Evolutionary conservation across 169 alveolate genomes (phyloP).

Genomic region (Plasmodium vinckei): DNA sequence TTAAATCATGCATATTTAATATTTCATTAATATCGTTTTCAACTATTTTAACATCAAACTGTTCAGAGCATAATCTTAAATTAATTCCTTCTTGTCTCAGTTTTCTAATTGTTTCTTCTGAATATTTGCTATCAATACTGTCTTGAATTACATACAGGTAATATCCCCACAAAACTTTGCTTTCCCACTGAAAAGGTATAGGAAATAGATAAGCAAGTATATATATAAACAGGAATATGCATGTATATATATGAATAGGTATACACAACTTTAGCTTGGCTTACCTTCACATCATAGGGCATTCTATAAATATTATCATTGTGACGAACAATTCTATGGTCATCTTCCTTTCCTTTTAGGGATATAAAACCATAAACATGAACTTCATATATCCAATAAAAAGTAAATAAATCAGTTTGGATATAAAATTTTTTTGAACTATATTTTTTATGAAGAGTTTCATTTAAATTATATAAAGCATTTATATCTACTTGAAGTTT

Average conservation of each 20-base stretch:
- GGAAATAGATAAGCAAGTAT: neutral
- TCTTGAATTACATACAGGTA: constrained; percentile 63
- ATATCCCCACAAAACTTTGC: constrained; percentile 58
- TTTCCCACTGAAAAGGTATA: constrained; percentile 18
- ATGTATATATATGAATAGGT: no score
- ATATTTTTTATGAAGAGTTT: constrained; percentile 31
- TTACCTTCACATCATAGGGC: constrained; percentile 39
- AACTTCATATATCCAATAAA: constrained; percentile 68
- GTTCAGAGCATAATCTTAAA: constrained; percentile 34
- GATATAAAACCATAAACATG: constrained; percentile 62
- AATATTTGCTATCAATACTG: constrained; percentile 47
- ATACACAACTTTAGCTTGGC: neutral
- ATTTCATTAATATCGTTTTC: constrained; percentile 50
- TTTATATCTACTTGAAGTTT: constrained; percentile 35
- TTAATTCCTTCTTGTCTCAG: constrained; percentile 41
- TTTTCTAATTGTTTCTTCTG: constrained; percentile 20
- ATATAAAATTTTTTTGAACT: constrained; percentile 12
- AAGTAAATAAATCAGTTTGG: constrained; percentile 37
- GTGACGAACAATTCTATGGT: neutral
- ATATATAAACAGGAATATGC: neutral
- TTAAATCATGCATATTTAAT: constrained; percentile 24
- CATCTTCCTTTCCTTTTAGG: constrained; percentile 14
- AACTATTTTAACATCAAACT: constrained; percentile 34
- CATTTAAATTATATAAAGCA: constrained; percentile 21
- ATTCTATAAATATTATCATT: constrained; percentile 5